phyloP scores from a whole-genome alignment of 495 filamentous ascomycete species.

The Letharia lupina region DNA sequence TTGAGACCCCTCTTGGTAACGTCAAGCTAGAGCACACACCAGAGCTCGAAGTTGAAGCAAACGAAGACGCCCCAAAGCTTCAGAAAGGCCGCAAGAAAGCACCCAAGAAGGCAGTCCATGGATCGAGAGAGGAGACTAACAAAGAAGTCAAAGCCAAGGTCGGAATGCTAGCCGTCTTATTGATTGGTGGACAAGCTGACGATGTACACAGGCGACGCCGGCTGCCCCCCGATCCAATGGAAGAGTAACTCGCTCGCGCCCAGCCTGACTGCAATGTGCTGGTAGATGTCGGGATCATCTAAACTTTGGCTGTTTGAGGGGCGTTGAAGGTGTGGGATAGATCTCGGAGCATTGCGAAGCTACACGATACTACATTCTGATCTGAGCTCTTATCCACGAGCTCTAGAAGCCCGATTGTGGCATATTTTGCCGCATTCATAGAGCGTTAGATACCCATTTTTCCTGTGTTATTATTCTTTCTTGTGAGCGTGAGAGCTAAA shows the following conservation, averaged over 20 bases:
- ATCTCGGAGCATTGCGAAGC: background rate
- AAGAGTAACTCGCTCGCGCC: background rate
- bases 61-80: conserved; percentile 8
- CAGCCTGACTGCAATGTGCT: background rate
- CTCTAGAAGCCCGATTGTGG: background rate
- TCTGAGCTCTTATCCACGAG: background rate
- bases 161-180: background rate
- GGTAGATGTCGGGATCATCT: background rate
- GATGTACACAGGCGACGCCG: background rate
- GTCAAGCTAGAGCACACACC: background rate
- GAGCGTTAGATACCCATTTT: conserved; percentile 7
- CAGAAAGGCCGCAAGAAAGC: conserved; percentile 24
- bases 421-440: background rate
- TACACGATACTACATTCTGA: background rate
- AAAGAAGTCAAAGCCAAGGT: conserved; percentile 6
- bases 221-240: background rate
- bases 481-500: background rate
- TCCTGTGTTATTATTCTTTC: background rate
- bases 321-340: background rate
- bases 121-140: background rate
- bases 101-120: conserved; percentile 1
- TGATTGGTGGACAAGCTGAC: background rate
- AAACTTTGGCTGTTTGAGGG: background rate
- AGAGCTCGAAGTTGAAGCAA: background rate
- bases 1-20: background rate